Evolutionary conservation across 148 eudicot species (phyloP), one percentile per base, ranked within the genome.

Genomic region (Heliosperma pusillum): DNA sequence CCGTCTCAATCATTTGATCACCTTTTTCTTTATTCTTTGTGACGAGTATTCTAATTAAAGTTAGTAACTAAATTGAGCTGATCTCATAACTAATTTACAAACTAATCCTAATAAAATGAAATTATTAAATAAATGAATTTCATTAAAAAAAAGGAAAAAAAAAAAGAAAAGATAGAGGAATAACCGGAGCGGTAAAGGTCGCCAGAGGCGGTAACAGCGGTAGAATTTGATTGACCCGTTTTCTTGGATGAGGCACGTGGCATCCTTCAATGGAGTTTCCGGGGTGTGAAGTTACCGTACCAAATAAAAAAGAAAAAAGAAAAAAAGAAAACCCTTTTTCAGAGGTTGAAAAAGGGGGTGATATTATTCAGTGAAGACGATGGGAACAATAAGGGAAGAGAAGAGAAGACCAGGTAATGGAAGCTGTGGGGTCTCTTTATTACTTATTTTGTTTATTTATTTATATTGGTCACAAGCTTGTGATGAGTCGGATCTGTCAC

Each of bases 191-290:
- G 86, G 72, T 69, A 80, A 57, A 69, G 79, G 70, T 83, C 83
- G 78, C 66, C 84, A 50, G 80, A 75, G 86, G 84, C 77, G 72
- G 57, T 72, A 40, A 66, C 82, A 12, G 86, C 77, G 77, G 86
- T 30, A 30, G 86, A 84, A 78, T 81, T 84, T 2, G 86, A 84
- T 81, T 81, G 86, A 55, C 86, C 86, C 86, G 86, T 84, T 75
- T 81, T 84, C 77, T 84, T 84, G 0, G 81, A 74, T 24, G 86
- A 81, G 57, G 84, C 80, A 27, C 86, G 82, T 67, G 86, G 86
- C 86, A 84, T 84, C 79, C 80, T 77, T 76, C 36, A 24, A 55
- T 10, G 30, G 52, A 36, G 13, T 16, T 33, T 21, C 2, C 9
- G 5, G 30, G 22, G 21, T 30, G 52, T 29, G 20, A 79, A n/a